Base-by-base conservation (phyloP, 108 stramenopile genomes). In the Cyclotella distinguenda region DNA sequence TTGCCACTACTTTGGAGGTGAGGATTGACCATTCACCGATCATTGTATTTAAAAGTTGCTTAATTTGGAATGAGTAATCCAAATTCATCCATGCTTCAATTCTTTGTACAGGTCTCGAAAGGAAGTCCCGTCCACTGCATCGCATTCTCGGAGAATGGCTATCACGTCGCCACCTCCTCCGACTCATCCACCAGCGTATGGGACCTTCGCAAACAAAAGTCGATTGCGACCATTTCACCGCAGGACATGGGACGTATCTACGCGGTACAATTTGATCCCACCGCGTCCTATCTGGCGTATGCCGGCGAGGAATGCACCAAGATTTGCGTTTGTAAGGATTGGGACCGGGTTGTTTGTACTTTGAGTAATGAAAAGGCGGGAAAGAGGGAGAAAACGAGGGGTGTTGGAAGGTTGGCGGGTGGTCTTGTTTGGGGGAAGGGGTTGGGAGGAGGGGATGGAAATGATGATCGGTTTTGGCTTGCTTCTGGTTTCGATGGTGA, bases 81-180 rank as follows among this genome's bases (percentile, higher is more conserved):
- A n/a, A n/a, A n/a, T n/a, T n/a, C n/a, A n/a, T n/a, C n/a, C n/a
- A n/a, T n/a, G n/a, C n/a, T n/a, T n/a, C n/a, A n/a, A n/a, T n/a
- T n/a, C n/a, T n/a, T n/a, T n/a, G n/a, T n/a, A 39, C 13, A 59
- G 78, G 63, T 79, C 33, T 39, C 66, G 32, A 67, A 77, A 23
- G 80, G 70, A 35, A 78, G 73, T 40, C 43, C 74, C 23, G 60
- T 94, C 32, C 55, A 58, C 45, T 55, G 71, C 56, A 78, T 96
- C 28, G 80, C 64, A 56, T 82, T 96, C 64, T 91, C 87, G 18
- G 91, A 94, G 64, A 96, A 94, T 59, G 96, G 96, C 19, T 93
- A 93, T 46, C 87, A 92, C 52, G 52, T 95, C 22, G 94, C 84
- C 7, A 69, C 70, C 3, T 71, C 69, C 4, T 53, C 71, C 6